Base-by-base conservation (phyloP, 2,329 filamentous ascomycete genomes). In the Capronia americana region DNA sequence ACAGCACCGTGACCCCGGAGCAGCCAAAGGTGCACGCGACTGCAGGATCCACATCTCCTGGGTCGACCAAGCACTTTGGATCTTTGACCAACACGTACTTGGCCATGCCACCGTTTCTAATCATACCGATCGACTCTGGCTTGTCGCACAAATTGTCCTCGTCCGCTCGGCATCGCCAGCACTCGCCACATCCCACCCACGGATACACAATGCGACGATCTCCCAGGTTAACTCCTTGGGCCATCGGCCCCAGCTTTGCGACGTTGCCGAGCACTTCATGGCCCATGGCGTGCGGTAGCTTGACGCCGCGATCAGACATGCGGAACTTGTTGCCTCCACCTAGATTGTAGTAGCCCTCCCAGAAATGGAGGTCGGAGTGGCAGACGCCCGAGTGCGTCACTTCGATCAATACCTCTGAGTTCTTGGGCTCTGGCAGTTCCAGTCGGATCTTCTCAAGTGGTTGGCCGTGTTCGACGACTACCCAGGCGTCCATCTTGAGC, bases 111-210 rank as follows among this genome's bases (percentile, higher is more conserved):
- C 73, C 5, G 70, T 80, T 56, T 78, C 82, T 70, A 81, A 78
- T 70, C 67, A 75, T 23, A 79, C 96, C 54, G 86, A 87, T 24
- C 89, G 87, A 77, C 80, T 85, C 6, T 90, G 95, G 77, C 86
- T 96, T 20, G 70, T 84, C 17, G 83, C 87, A 17, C 90, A 90
- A 76, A 78, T 90, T 12, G 75, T 82, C 17, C 96, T 90, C 81
- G 92, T 54, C 69, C 38, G 57, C 58, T 5, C 11, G 28, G 54
- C 69, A 70, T 7, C 61, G 57, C 24, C 14, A n/a, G 34, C 65
- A 67, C 10, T 50, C 14, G 28, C 61, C 65, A 46, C 65, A 67
- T 3, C 61, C 62, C 8, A 67, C 20, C 38, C 64, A 54, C 11
- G 65, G 65, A 61, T 57, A 61, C 17, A 67, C 53, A 34, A 67